These are phyloP conservation scores for Neobulgaria alba DNA, from an alignment of 2,329 filamentous ascomycete species.

Conservation along the genomic window DNA sequence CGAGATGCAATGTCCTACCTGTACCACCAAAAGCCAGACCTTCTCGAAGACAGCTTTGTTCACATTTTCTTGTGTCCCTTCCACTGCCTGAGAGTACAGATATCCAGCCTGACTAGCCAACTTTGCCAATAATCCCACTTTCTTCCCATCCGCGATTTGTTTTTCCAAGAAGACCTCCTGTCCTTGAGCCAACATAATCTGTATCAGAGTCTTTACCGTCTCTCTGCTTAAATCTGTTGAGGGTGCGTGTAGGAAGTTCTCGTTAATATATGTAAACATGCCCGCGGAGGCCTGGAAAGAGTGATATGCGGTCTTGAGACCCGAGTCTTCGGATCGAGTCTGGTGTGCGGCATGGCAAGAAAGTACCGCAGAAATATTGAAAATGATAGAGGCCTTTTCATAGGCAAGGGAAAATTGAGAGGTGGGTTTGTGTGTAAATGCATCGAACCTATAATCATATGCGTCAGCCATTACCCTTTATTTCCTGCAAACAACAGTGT, in stretches of 20 bases:
- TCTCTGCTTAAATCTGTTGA: slow-evolving; percentile 93
- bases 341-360: slow-evolving; percentile 93
- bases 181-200: slow-evolving; percentile 86
- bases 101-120: slow-evolving; percentile 84
- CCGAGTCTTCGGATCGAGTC: slow-evolving; percentile 82
- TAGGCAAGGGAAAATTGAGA: slow-evolving; percentile 94
- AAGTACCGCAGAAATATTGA: slow-evolving; percentile 96
- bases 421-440: slow-evolving; percentile 98
- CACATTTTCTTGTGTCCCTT: slow-evolving; percentile 89
- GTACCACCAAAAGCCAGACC: slow-evolving; percentile 76
- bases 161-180: slow-evolving; percentile 98
- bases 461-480: slow-evolving; percentile 9
- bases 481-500: neutral
- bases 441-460: slow-evolving; percentile 68
- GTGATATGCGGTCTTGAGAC: slow-evolving; percentile 93
- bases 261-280: slow-evolving; percentile 99
- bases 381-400: slow-evolving; percentile 98
- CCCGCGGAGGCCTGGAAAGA: slow-evolving; percentile 96
- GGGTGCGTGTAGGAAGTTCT: slow-evolving; percentile 96
- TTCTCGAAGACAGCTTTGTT: slow-evolving; percentile 89
- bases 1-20: slow-evolving; percentile 48
- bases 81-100: slow-evolving; percentile 77
- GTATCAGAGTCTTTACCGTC: slow-evolving; percentile 89
- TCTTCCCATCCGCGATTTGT: slow-evolving; percentile 82
- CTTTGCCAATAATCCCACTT: slow-evolving; percentile 66